Conservation (phyloP, 2,329 filamentous ascomycete species). For the Beauveria sp. region DNA sequence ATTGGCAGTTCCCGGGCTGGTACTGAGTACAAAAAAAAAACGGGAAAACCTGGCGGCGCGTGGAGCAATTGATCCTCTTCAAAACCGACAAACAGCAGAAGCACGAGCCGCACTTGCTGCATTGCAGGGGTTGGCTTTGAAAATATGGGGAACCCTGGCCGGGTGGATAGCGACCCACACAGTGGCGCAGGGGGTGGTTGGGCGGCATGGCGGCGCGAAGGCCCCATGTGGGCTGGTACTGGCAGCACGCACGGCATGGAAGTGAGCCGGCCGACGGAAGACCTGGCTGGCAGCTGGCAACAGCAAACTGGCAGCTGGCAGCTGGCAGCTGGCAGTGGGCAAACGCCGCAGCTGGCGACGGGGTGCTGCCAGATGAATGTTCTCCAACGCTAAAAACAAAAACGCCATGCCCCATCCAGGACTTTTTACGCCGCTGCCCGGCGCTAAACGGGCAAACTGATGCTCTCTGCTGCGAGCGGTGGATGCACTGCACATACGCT, state of each 20-base stretch:
- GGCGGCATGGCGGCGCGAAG: neutral
- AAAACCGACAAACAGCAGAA: neutral
- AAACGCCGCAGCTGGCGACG: neutral
- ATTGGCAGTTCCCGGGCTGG: neutral
- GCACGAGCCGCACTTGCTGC: neutral
- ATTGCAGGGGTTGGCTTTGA: neutral
- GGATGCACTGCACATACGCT: no score
- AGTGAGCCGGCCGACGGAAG: no score
- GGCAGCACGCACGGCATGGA: no score
- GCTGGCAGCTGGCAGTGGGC: neutral
- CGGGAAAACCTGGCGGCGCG: neutral
- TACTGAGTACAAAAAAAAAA: neutral
- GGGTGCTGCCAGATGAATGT: no score
- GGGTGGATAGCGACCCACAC: neutral
- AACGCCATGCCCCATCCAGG: no score
- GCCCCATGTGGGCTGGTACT: no score
- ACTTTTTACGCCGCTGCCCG: no score
- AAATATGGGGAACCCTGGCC: slow-evolving; percentile 8
- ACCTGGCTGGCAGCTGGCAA: neutral
- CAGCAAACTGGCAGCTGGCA: neutral
- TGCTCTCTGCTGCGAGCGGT: no score
- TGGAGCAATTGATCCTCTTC: neutral
- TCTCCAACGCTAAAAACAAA: no score
- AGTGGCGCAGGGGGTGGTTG: neutral
- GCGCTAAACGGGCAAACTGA: no score